Evolutionary conservation across 176 grass and related monocot species (phyloP), one percentile per base, ranked within the genome.

Genomic region (Oryza meridionalis): DNA sequence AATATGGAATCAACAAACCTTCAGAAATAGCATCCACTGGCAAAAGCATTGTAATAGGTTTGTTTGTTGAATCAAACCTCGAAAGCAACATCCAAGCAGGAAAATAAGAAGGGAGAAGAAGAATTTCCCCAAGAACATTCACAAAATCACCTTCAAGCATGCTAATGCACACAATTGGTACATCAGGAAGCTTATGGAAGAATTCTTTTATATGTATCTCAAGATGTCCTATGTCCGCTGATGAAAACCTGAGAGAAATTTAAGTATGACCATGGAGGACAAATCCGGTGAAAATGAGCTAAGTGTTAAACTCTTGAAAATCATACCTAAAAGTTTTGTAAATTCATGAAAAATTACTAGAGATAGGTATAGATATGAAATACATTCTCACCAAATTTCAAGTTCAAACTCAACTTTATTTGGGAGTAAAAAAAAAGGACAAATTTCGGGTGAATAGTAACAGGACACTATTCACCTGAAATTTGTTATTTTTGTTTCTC

Each of bases 141-240:
- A 75, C 87, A 87, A 92, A 87, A 93, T 95, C 87, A 81, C 83
- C 87, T 70, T 83, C 96, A 62, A 98, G 85, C 85, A 98, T 85
- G 74, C 96, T 98, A 70, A 98, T 88, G 65, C 96, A 98, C n/a
- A 98, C 83, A 49, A 95, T 82, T 40, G 91, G 91, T 76, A 93
- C 77, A 77, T 72, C 82, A 16, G 96, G 96, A 68, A 98, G 96
- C 40, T 78, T 90, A 72, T 85, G 46, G 65, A 92, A 95, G 74
- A 98, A 95, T 26, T 86, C 71, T 29, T 19, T 82, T 69, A 98
- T 78, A 87, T 92, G 83, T 42, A 90, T 82, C 82, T 98, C 89
- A 27, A 98, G 88, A 69, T 98, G 69, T 53, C 73, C 72, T 11
- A 93, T 83, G 68, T 85, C 87, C 46, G 67, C 51, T 75, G 81